Percentiles rank a stretch among this genome's conserved stretches.
These are phyloP conservation scores for Vinca minor DNA, from an alignment of 257 asterid species.

Conservation along the genomic window DNA sequence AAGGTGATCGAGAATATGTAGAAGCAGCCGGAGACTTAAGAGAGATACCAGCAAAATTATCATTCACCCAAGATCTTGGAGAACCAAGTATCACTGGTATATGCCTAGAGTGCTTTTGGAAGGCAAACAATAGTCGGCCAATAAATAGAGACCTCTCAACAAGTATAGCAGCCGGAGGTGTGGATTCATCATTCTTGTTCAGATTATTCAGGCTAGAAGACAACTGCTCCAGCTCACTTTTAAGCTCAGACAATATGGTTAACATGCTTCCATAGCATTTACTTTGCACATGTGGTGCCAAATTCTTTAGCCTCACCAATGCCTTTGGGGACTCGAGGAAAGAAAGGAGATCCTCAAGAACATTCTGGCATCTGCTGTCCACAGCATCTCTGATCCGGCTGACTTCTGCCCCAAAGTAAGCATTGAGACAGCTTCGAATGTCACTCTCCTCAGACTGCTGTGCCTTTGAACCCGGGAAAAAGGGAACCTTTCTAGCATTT, in stretches of 20 bases:
- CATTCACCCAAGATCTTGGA: conserved; percentile 83
- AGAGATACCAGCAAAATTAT: conserved; percentile 30
- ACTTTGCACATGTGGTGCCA: conserved; percentile 74
- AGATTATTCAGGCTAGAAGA: conserved; percentile 40
- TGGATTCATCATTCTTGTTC: conserved; percentile 34
- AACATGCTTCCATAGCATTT: conserved; percentile 73
- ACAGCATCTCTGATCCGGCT: conserved; percentile 84
- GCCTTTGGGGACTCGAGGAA: conserved; percentile 94
- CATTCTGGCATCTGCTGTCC: conserved; percentile 69
- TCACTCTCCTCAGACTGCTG: conserved; percentile 70
- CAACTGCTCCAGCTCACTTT: conserved; percentile 63
- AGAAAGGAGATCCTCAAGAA: conserved; percentile 72
- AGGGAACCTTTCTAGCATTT: conserved; percentile 42
- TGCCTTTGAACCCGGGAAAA: conserved; percentile 40
- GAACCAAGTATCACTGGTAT: conserved; percentile 88
- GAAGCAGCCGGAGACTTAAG: conserved; percentile 31
- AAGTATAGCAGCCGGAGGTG: conserved; percentile 49
- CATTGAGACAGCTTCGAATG: conserved; percentile 59
- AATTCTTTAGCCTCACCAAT: conserved; percentile 61
- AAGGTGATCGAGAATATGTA: conserved; percentile 34
- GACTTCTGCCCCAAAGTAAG: conserved; percentile 86
- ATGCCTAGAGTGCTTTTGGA: conserved; percentile 90
- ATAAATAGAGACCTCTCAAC: conserved; percentile 84
- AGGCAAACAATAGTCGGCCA: conserved; percentile 87
- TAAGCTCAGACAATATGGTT: conserved; percentile 51